phyloP scores from a whole-genome alignment of 306 rosid species.

The Fragaria ananassa region DNA sequence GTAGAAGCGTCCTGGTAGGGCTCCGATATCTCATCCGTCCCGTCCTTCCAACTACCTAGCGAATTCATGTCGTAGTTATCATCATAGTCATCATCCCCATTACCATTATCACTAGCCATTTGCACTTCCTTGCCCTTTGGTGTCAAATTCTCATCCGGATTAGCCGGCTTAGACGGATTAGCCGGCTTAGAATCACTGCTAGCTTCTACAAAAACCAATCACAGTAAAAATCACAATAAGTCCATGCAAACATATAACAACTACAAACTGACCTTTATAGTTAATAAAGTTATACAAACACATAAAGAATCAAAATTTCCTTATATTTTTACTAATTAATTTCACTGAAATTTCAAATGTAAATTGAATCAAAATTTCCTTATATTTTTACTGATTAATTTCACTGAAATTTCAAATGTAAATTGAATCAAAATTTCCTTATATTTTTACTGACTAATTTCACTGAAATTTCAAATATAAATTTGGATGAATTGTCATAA shows the following conservation, averaged over 20 bases:
- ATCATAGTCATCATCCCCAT: slow-evolving; percentile 42
- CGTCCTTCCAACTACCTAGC: slow-evolving; percentile 37
- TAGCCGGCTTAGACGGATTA: neutral
- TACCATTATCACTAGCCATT: slow-evolving; percentile 24
- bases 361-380: neutral
- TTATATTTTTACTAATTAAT: neutral
- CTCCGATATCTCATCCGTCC: slow-evolving; percentile 26
- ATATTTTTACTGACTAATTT: neutral
- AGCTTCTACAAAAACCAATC: slow-evolving; percentile 28
- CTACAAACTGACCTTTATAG: neutral
- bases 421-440: neutral
- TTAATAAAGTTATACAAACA: neutral
- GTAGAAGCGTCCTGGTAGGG: slow-evolving; percentile 27
- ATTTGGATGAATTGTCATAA: neutral
- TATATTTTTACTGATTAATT: neutral
- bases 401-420: neutral
- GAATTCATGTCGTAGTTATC: slow-evolving; percentile 39
- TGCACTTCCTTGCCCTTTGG: slow-evolving; percentile 8
- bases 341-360: neutral
- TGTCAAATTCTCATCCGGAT: slow-evolving; percentile 7
- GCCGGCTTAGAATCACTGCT: slow-evolving; percentile 20
- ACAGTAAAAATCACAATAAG: neutral
- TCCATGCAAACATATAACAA: neutral
- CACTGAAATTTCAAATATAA: neutral
- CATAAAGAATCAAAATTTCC: neutral